These are phyloP conservation scores for Mrakia hoshinonis DNA, from an alignment of 768 basidiomycete genomes.

Conservation along the genomic window DNA sequence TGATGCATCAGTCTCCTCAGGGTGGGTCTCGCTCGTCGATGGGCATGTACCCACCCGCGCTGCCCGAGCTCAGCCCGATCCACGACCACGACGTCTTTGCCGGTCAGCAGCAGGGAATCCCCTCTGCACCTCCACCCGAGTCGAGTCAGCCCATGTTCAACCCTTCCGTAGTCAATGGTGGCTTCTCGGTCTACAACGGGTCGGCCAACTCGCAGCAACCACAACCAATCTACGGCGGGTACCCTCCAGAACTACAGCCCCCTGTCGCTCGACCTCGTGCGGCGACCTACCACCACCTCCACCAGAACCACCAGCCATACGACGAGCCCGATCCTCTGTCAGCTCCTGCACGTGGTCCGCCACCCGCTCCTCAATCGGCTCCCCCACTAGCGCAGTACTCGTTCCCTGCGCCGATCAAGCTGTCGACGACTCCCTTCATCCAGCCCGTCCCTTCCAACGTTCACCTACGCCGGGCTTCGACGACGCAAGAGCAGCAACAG, in stretches of 20 bases:
- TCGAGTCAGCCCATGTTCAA: background rate
- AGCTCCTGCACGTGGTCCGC: background rate
- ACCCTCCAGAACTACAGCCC: background rate
- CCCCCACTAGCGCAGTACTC: background rate
- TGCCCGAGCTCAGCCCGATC: background rate
- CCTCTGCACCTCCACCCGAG: background rate
- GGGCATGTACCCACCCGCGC: background rate
- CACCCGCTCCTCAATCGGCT: background rate
- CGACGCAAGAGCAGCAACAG: background rate
- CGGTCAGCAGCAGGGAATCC: background rate
- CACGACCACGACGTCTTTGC: background rate
- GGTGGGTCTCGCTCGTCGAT: background rate
- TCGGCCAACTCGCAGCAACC: background rate
- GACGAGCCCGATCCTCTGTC: slow-evolving; percentile 7
- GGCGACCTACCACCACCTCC: background rate
- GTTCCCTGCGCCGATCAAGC: background rate
- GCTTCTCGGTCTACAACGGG: background rate
- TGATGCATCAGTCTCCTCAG: background rate
- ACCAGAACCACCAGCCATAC: slow-evolving; percentile 6
- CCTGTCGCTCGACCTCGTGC: background rate
- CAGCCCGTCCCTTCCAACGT: background rate
- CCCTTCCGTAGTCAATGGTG: background rate
- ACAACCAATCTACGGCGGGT: background rate
- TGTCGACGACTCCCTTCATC: background rate
- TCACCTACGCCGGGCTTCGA: background rate